These are phyloP conservation scores for Dimocarpus longan DNA, from an alignment of 345 rosid genomes.

Conservation along the genomic window DNA sequence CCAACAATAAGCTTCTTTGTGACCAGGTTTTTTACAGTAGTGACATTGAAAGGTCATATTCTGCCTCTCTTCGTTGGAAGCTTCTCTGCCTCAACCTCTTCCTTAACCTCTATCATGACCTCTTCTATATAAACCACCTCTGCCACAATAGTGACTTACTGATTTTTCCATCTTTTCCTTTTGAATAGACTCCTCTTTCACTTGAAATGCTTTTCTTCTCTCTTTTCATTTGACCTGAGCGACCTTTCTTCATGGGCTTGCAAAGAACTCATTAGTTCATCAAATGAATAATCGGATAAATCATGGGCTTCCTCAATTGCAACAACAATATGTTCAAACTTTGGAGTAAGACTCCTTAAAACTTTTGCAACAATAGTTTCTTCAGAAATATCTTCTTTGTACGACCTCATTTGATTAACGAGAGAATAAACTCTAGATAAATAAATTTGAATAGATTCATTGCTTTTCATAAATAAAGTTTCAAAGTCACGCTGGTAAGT, in stretches of 20 bases:
- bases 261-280: constrained; percentile 12
- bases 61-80: not conserved
- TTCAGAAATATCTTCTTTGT: not conserved
- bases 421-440: not conserved
- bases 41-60: not conserved
- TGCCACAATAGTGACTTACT: not conserved
- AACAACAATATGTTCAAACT: constrained; percentile 18
- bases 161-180: not conserved
- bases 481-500: not conserved
- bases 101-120: not conserved
- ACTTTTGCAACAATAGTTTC: constrained; percentile 10
- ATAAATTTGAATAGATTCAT: not conserved
- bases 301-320: constrained; percentile 11
- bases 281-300: not conserved
- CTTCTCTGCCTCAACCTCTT: no score
- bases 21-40: no score
- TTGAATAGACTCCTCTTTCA: not conserved
- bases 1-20: no score
- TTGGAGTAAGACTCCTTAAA: not conserved
- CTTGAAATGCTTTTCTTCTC: not conserved
- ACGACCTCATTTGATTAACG: constrained; percentile 1
- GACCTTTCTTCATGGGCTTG: constrained; percentile 6
- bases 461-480: not conserved
- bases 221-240: not conserved
- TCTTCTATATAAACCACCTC: not conserved